Evolutionary conservation across 371 early-diverging fungal species (phyloP).

Genomic region (Mucor piriformis): DNA sequence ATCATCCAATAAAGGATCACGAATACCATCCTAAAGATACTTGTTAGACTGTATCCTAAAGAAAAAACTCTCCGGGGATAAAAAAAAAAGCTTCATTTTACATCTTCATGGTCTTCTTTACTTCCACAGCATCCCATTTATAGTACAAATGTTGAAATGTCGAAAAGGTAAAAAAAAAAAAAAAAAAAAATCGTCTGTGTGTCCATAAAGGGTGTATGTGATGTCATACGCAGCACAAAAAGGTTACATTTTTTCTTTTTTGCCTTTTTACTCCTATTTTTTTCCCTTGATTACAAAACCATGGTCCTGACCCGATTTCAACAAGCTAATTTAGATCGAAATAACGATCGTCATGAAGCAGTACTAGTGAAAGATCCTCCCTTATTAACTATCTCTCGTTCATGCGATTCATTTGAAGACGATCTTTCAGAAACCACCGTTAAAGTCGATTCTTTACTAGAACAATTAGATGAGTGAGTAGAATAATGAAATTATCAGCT

Average conservation of each 20-base stretch:
- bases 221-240: not conserved
- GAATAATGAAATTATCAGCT: too few species aligned
- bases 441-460: constrained; percentile 39
- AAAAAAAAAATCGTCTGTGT: not conserved
- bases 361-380: constrained; percentile 32
- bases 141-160: not conserved
- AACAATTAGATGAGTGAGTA: constrained; percentile 49
- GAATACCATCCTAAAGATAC: constrained; percentile 34
- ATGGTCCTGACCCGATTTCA: constrained; percentile 47
- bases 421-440: constrained; percentile 16
- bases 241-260: constrained; percentile 1
- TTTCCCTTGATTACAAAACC: too few species aligned
- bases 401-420: constrained; percentile 31
- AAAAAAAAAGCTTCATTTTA: constrained; percentile 7
- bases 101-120: constrained; percentile 46
- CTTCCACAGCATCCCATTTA: constrained; percentile 52
- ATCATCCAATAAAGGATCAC: constrained; percentile 36
- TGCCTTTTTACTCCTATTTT: not conserved
- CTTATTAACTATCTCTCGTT: constrained; percentile 33
- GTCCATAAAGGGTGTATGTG: constrained; percentile 4
- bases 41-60: not conserved
- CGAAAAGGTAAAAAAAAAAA: not conserved
- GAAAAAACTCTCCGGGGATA: not conserved
- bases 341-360: constrained; percentile 18
- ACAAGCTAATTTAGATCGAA: constrained; percentile 20